Conservation (phyloP, 2,329 filamentous ascomycete genomes). For the Paramyrothecium roridum region DNA sequence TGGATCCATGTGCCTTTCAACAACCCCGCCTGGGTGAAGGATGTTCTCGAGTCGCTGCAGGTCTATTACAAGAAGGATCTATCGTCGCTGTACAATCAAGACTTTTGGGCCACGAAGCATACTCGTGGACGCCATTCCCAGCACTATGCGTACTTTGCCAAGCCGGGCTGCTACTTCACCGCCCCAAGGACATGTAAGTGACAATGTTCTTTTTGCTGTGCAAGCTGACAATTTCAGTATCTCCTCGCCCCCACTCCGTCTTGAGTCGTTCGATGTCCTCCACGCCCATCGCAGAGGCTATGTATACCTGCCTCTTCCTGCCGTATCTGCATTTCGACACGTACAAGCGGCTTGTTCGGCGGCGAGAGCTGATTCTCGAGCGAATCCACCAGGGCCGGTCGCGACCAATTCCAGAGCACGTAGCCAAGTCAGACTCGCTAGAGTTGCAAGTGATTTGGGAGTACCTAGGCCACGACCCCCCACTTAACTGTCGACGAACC, state of each 20-base stretch:
- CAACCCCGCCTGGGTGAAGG: slow-evolving; percentile 57
- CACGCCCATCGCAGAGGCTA: slow-evolving; percentile 19
- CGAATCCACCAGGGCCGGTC: slow-evolving; percentile 52
- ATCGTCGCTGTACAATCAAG: slow-evolving; percentile 37
- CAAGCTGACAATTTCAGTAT: slow-evolving; percentile 15
- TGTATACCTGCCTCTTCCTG: slow-evolving; percentile 48
- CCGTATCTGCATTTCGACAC: slow-evolving; percentile 65
- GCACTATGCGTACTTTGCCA: slow-evolving; percentile 46
- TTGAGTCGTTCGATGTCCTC: slow-evolving; percentile 24
- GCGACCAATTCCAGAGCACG: slow-evolving; percentile 50
- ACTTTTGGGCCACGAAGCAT: slow-evolving; percentile 47
- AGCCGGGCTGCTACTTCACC: slow-evolving; percentile 45
- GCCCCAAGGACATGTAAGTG: slow-evolving; percentile 31
- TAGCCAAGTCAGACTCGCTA: slow-evolving; percentile 52
- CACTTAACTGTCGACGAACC: slow-evolving; percentile 58
- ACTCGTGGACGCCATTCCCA: slow-evolving; percentile 46
- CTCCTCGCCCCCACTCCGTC: slow-evolving; percentile 29
- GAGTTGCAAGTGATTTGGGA: slow-evolving; percentile 62
- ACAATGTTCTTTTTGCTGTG: rapidly evolving
- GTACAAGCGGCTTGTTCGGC: slow-evolving; percentile 53
- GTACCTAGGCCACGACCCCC: slow-evolving; percentile 57
- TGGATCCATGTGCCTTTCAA: slow-evolving; percentile 58
- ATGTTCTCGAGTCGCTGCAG: slow-evolving; percentile 42
- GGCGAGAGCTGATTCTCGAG: slow-evolving; percentile 51
- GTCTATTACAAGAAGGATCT: slow-evolving; percentile 31